Percentiles rank a stretch among this genome's conserved stretches.
These are phyloP conservation scores for Cucumis melo DNA, from an alignment of 306 rosid genomes.

Conservation along the genomic window DNA sequence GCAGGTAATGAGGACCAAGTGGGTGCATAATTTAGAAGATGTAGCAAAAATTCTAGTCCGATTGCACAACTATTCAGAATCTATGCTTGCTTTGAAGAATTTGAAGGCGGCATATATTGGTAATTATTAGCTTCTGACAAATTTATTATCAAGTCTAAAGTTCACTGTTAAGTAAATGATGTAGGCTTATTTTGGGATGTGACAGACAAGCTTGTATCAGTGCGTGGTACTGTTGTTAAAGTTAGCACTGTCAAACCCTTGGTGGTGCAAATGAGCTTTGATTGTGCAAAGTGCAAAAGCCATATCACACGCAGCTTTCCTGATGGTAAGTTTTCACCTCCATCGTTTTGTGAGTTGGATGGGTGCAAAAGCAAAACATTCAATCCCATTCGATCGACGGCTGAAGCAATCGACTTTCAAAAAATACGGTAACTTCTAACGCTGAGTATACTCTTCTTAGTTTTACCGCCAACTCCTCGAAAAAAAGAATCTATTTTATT, in stretches of 20 bases:
- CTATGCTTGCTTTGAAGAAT: conserved; percentile 73
- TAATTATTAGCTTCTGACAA: conserved; percentile 6
- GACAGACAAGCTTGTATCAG: conserved; percentile 82
- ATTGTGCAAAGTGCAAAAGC: conserved; percentile 71
- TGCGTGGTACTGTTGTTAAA: conserved; percentile 85
- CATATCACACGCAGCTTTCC: conserved; percentile 48
- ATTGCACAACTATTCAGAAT: conserved; percentile 66
- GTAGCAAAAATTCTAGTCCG: conserved; percentile 50
- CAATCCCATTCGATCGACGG: conserved; percentile 57
- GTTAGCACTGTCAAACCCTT: conserved; percentile 73
- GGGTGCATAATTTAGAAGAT: conserved; percentile 30
- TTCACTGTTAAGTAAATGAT: not conserved
- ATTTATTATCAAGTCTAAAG: not conserved
- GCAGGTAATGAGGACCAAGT: conserved; percentile 41
- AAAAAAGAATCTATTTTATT: not conserved
- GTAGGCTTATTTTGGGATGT: conserved; percentile 10
- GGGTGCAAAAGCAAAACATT: conserved; percentile 90
- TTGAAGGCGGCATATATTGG: conserved; percentile 92
- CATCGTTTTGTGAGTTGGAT: conserved; percentile 47
- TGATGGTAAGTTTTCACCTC: conserved; percentile 84
- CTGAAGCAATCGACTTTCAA: conserved; percentile 73
- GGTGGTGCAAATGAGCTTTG: conserved; percentile 65
- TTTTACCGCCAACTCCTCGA: not conserved
- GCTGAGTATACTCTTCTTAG: not conserved
- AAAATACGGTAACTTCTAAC: conserved; percentile 54